These are phyloP conservation scores for Suillus luteus DNA, from an alignment of 768 basidiomycete genomes.

Conservation along the genomic window DNA sequence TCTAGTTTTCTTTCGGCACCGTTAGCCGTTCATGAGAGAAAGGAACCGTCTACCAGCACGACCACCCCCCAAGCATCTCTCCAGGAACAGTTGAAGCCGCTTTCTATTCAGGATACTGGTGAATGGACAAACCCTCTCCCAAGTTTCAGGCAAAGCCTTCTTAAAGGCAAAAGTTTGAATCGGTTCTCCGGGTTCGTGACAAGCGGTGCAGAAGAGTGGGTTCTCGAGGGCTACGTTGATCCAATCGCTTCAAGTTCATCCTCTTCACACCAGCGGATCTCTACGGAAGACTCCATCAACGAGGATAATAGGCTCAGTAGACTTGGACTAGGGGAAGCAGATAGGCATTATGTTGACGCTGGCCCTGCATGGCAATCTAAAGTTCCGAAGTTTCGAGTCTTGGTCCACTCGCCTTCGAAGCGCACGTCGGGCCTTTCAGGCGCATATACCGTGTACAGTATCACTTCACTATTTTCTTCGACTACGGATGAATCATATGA, in stretches of 20 bases:
- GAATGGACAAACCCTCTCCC: constrained; percentile 64
- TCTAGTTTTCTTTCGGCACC: constrained; percentile 59
- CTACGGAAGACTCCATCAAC: constrained; percentile 39
- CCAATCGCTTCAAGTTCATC: constrained; percentile 22
- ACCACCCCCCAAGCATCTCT: constrained; percentile 51
- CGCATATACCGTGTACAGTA: constrained; percentile 72
- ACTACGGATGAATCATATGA: constrained; percentile 21
- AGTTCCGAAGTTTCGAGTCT: constrained; percentile 68
- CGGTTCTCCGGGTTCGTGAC: constrained; percentile 88
- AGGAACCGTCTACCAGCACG: constrained; percentile 45
- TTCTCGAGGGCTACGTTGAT: constrained; percentile 60
- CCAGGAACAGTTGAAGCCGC: constrained; percentile 23
- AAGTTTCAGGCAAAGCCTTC: constrained; percentile 67
- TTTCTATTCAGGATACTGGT: constrained; percentile 66
- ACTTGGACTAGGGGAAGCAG: constrained; percentile 56
- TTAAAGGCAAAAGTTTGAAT: constrained; percentile 78
- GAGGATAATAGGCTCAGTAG: constrained; percentile 42
- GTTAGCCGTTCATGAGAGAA: constrained; percentile 26
- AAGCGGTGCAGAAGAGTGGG: constrained; percentile 81
- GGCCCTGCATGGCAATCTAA: constrained; percentile 76
- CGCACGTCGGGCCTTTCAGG: constrained; percentile 64
- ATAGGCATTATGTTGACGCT: constrained; percentile 69
- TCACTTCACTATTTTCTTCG: constrained; percentile 69
- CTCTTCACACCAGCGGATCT: constrained; percentile 30
- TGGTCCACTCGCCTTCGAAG: constrained; percentile 83